Conservation (phyloP, 495 filamentous ascomycete species). For the Arthonia radiata region DNA sequence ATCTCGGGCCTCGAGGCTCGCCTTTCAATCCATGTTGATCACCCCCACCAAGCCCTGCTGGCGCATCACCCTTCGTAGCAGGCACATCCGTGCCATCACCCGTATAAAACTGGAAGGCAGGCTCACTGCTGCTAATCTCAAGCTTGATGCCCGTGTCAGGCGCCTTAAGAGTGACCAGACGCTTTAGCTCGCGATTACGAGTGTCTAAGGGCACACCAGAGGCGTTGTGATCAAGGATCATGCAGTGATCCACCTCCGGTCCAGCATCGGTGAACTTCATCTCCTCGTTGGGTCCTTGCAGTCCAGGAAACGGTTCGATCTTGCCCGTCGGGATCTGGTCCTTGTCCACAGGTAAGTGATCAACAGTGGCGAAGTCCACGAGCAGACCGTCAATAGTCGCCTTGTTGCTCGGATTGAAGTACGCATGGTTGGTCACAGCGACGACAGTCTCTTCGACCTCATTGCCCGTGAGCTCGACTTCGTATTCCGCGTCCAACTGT, state of each 20-base stretch:
- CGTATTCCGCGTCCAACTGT: conserved; percentile 64
- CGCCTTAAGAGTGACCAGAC: conserved; percentile 42
- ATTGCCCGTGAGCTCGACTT: conserved; percentile 53
- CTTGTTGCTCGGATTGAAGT: conserved; percentile 60
- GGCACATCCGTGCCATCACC: conserved; percentile 65
- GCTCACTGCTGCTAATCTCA: conserved; percentile 70
- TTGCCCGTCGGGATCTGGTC: conserved; percentile 21
- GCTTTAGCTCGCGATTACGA: conserved; percentile 32
- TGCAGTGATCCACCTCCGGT: conserved; percentile 79
- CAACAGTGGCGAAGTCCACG: conserved; percentile 41
- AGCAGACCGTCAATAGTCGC: conserved; percentile 51
- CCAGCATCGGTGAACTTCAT: too few species aligned
- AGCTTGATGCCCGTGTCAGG: conserved; percentile 48
- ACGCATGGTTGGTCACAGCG: conserved; percentile 92
- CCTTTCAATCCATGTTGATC: too few species aligned
- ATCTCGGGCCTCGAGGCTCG: conserved; percentile 34
- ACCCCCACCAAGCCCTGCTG: too few species aligned
- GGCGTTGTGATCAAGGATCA: conserved; percentile 43
- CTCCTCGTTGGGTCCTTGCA: conserved; percentile 31
- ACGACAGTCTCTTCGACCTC: conserved; percentile 67
- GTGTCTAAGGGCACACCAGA: conserved; percentile 51
- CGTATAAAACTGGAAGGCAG: conserved; percentile 91
- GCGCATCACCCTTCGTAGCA: conserved; percentile 34
- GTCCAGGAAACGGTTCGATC: conserved; percentile 27
- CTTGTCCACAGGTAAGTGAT: conserved; percentile 49